Conservation (phyloP, 2,329 filamentous ascomycete genomes). For the Aureobasidium namibiae region DNA sequence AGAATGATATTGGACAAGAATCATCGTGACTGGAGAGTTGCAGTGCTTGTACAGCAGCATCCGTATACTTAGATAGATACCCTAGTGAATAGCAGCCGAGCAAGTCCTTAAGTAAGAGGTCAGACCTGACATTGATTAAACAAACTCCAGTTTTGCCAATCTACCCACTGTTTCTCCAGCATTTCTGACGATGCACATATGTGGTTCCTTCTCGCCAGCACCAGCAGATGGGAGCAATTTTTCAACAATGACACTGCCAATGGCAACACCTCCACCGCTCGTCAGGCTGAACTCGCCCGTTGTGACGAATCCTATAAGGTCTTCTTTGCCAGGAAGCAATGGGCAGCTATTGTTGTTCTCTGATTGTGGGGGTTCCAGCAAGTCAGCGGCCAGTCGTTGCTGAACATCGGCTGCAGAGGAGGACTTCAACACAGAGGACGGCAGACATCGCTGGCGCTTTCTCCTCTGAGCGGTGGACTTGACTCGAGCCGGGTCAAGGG, state of each 20-base stretch:
- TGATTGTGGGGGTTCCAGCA: slow-evolving; percentile 29
- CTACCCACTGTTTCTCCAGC: slow-evolving; percentile 72
- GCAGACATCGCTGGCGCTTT: slow-evolving; percentile 19
- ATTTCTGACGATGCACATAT: slow-evolving; percentile 71
- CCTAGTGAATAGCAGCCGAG: background rate
- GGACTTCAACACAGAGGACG: background rate
- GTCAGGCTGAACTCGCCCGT: slow-evolving; percentile 75
- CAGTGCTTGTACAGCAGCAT: background rate
- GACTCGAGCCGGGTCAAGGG: slow-evolving; percentile 36
- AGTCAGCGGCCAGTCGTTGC: slow-evolving; percentile 32
- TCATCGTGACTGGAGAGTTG: background rate
- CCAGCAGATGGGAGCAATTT: background rate
- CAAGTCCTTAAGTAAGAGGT: background rate
- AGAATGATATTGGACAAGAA: background rate
- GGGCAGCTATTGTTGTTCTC: slow-evolving; percentile 31
- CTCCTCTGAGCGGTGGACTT: slow-evolving; percentile 14
- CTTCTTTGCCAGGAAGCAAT: slow-evolving; percentile 60
- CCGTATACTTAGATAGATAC: background rate
- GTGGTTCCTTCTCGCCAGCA: slow-evolving; percentile 32
- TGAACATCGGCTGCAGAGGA: slow-evolving; percentile 28
- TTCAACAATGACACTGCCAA: slow-evolving; percentile 59
- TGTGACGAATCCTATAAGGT: slow-evolving; percentile 86
- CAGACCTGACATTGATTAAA: slow-evolving; percentile 23
- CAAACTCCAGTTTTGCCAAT: slow-evolving; percentile 67
- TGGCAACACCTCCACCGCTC: slow-evolving; percentile 64